Conservation (phyloP, 2,329 filamentous ascomycete genomes). For the Didymella exigua region DNA sequence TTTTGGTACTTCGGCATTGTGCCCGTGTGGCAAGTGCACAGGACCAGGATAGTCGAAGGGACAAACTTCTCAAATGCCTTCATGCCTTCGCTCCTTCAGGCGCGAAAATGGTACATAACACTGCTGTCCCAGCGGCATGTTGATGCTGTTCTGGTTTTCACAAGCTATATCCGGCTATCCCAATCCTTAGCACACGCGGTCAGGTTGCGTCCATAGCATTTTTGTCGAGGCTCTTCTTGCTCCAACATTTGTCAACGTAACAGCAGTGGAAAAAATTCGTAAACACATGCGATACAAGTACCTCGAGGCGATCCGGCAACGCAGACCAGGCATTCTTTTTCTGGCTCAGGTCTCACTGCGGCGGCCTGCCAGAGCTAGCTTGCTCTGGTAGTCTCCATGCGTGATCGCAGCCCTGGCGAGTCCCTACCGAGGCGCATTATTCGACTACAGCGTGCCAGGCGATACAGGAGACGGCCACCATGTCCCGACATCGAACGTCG, state of each 20-base stretch:
- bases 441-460: constrained; percentile 54
- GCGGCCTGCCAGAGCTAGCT: constrained; percentile 56
- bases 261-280: constrained; percentile 46
- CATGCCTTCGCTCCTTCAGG: constrained; percentile 48
- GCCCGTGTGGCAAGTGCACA: constrained; percentile 52
- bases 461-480: constrained; percentile 51
- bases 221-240: constrained; percentile 43
- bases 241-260: constrained; percentile 52
- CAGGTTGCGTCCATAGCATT: constrained; percentile 36
- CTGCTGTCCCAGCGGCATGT: constrained; percentile 43
- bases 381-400: constrained; percentile 59
- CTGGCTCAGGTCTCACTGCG: constrained; percentile 52
- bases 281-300: constrained; percentile 51
- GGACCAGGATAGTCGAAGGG: constrained; percentile 47
- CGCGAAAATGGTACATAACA: constrained; percentile 49
- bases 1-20: constrained; percentile 48
- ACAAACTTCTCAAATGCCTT: constrained; percentile 46
- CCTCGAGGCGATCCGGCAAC: constrained; percentile 41
- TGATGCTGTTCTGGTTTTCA: constrained; percentile 13
- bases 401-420: constrained; percentile 58
- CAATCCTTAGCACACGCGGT: constrained; percentile 48
- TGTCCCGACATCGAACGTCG: constrained; percentile 51
- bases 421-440: constrained; percentile 53
- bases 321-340: constrained; percentile 48
- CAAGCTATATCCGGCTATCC: constrained; percentile 47